Evolutionary conservation across 1,284 basidiomycete species (phyloP).

Genomic region (Coriolopsis trogii): DNA sequence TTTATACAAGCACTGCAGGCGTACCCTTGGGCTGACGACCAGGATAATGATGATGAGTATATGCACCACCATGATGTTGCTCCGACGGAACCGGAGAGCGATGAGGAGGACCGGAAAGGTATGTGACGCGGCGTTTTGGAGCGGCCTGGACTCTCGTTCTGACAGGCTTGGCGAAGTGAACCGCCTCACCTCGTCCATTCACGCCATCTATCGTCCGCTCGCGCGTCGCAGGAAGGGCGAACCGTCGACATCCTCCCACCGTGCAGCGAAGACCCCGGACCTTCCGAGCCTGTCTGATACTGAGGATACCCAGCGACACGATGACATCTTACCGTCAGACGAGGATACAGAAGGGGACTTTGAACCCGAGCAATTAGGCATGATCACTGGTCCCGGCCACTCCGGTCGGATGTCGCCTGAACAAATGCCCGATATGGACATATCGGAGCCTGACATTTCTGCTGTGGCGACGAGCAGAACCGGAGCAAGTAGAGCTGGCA

Average conservation of each 20-base stretch:
- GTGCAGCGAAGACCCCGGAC: slow-evolving; percentile 19
- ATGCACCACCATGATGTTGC: slow-evolving; percentile 44
- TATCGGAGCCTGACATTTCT: slow-evolving; percentile 6
- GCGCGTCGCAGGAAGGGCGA: slow-evolving; percentile 61
- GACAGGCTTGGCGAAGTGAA: slow-evolving; percentile 23
- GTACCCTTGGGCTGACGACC: slow-evolving; percentile 71
- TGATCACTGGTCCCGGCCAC: slow-evolving; percentile 15
- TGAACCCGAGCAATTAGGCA: slow-evolving; percentile 42
- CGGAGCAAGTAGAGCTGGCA: slow-evolving; percentile 38
- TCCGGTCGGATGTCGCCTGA: slow-evolving; percentile 19
- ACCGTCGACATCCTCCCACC: slow-evolving; percentile 29
- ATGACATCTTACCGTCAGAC: slow-evolving; percentile 39
- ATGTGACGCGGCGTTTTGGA: slow-evolving; percentile 23
- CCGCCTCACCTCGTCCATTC: slow-evolving; percentile 79
- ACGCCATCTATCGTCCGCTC: slow-evolving; percentile 82
- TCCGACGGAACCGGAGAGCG: slow-evolving; percentile 56
- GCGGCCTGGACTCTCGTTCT: too few relatives aligned
- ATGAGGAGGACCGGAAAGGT: slow-evolving; percentile 57
- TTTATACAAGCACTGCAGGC: slow-evolving; percentile 85
- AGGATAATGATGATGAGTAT: slow-evolving; percentile 67
- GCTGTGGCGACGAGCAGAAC: slow-evolving; percentile 1
- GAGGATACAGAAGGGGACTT: slow-evolving; percentile 68
- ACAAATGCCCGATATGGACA: slow-evolving; percentile 14
- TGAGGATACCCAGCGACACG: slow-evolving; percentile 31
- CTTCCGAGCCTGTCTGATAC: slow-evolving; percentile 31